Percentiles rank a stretch among this genome's conserved stretches.
Evolutionary conservation across 2,329 filamentous ascomycete genomes (phyloP).

Genomic region (Chaetomium strumarium): DNA sequence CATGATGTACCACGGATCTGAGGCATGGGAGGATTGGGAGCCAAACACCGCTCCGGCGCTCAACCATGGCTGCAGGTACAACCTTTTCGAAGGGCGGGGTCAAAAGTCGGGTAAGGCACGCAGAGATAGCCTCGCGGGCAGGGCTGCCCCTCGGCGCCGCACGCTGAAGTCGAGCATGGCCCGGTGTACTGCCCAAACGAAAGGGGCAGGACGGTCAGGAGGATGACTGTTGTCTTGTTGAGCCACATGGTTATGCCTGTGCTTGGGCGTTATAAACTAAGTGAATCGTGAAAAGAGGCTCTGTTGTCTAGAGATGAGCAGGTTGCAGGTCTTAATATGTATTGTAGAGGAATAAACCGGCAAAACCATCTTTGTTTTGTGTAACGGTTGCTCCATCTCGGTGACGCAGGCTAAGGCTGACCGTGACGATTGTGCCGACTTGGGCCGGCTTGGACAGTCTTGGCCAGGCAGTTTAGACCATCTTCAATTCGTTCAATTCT

Average conservation of each 20-base stretch:
- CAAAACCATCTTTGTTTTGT: too few species aligned
- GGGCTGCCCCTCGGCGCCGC: conserved; percentile 15
- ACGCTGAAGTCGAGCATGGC: conserved; percentile 17
- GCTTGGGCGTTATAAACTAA: background rate
- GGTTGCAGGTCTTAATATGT: too few species aligned
- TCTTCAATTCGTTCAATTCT: conserved; percentile 1
- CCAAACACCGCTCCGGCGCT: background rate
- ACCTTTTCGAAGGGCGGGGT: conserved; percentile 19
- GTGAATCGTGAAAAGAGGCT: background rate
- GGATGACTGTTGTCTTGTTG: conserved; percentile 4
- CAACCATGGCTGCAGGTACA: conserved; percentile 21
- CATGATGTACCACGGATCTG: too few species aligned
- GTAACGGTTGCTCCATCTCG: too few species aligned
- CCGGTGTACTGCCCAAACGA: conserved; percentile 21
- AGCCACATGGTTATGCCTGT: conserved; percentile 10
- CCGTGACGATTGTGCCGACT: conserved; percentile 2
- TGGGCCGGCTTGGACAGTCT: conserved; percentile 5
- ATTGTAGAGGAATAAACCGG: too few species aligned
- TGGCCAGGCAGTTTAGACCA: background rate
- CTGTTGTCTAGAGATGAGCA: too few species aligned
- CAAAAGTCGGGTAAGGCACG: conserved; percentile 19
- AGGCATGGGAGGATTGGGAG: too few species aligned
- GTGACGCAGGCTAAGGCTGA: too few species aligned
- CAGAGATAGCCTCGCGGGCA: conserved; percentile 23
- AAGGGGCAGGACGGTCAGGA: conserved; percentile 5